phyloP scores from a whole-genome alignment of 768 basidiomycete species.

The Phallus indusiatus region DNA sequence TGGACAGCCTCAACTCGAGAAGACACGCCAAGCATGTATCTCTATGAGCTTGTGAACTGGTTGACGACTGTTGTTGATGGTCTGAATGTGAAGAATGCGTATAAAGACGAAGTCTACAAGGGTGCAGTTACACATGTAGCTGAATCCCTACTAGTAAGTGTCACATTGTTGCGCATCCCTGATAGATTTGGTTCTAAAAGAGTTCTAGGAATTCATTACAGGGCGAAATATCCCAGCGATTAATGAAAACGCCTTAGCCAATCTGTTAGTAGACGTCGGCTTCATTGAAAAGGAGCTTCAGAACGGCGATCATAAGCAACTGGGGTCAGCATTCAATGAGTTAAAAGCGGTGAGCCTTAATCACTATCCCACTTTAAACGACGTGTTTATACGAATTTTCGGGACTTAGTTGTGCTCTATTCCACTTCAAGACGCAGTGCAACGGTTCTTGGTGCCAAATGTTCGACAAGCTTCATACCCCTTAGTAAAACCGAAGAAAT shows the following conservation, averaged over 20 bases:
- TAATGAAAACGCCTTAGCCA: constrained; percentile 86
- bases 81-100: constrained; percentile 67
- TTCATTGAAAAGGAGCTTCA: constrained; percentile 86
- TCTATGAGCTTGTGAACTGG: constrained; percentile 94
- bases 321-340: constrained; percentile 68
- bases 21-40: constrained; percentile 81
- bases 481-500: constrained; percentile 56
- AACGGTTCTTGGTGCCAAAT: constrained; percentile 68
- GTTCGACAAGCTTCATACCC: constrained; percentile 59
- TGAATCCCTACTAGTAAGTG: constrained; percentile 74
- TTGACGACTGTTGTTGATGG: constrained; percentile 93
- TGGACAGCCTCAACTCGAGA: constrained; percentile 74
- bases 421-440: constrained; percentile 60
- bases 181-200: not conserved
- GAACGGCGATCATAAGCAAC: constrained; percentile 59
- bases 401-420: constrained; percentile 38
- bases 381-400: constrained; percentile 16
- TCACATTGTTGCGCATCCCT: not conserved
- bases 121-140: constrained; percentile 85
- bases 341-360: constrained; percentile 55
- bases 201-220: constrained; percentile 59
- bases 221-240: constrained; percentile 66
- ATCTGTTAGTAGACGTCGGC: constrained; percentile 75
- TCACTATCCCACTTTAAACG: constrained; percentile 33
- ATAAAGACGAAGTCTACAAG: constrained; percentile 86